Base-by-base conservation (phyloP, 1,284 basidiomycete genomes). In the Mycosarcoma mackinlayi region DNA sequence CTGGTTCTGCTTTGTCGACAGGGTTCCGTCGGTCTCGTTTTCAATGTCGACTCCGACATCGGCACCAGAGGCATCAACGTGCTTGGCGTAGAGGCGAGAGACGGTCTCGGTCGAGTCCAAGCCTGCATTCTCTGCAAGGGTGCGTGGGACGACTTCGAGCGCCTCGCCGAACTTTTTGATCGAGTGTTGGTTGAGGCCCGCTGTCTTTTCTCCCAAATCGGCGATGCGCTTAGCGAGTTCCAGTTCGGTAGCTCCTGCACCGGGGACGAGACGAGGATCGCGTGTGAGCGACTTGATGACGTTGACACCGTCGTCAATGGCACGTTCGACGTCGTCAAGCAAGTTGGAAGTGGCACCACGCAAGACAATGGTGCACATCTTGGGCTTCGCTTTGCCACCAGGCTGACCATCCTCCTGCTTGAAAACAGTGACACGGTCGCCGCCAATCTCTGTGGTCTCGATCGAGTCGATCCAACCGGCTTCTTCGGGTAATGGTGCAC, bases 231-330 rank as follows among this genome's bases (percentile, higher is more conserved):
- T 88, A 3, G 92, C 90, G 23, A 98, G 88, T 85, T 95, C 95
- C 47, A 98, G 86, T 85, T 99, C 96, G 28, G 90, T 89, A 2
- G 95, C 93, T 21, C 96, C 96, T 1, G 94, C 96, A 14, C 96
- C 96, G 6, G 96, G 91, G 1, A 98, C 92, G 50, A 98, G 86
- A 42, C 94, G 86, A 23, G 90, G 87, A 79, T 99, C 96, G 79
- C 94, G 93, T 72, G 98, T 85, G 58, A 99, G 85, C 27, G 92
- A 88, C 85, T 98, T 96, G 85, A 99, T 91, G 39, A 96, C 94
- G 84, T 94, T 95, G 73, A 96, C 93, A 24, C 95, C 96, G 79
- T 98, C 95, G 81, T 98, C 96, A 52, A 99, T 88, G 25, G 94
- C 93, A 25, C 96, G 89, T 84, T 99, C 91, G 23, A 98, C 88